Conservation (phyloP, 306 rosid genomes). For the Prunus armeniaca region DNA sequence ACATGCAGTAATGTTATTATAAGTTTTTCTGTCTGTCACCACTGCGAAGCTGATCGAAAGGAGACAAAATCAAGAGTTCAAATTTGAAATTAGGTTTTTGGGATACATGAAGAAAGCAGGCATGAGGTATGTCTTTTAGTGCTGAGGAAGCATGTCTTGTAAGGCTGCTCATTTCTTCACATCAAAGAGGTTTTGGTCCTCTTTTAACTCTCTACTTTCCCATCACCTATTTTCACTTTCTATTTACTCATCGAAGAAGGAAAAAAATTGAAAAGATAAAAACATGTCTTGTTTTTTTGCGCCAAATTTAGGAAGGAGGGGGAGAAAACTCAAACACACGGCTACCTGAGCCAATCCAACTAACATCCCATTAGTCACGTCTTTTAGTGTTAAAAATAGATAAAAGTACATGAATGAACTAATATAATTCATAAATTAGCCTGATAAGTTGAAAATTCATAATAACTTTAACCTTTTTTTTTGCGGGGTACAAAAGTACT, state of each 20-base stretch:
- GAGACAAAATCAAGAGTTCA: background rate
- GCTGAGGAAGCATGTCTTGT: background rate
- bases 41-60: background rate
- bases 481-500: no score
- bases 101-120: background rate
- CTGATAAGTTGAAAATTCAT: no score
- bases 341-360: rapidly evolving
- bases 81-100: conserved; percentile 1
- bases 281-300: no score
- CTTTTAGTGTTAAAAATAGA: no score
- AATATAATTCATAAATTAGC: no score
- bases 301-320: no score
- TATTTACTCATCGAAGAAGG: background rate
- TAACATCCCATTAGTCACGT: no score
- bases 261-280: background rate
- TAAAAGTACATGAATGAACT: no score
- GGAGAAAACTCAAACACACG: no score
- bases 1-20: background rate
- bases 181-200: background rate
- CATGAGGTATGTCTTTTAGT: background rate
- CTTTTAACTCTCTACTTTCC: background rate
- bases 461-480: no score
- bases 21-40: background rate
- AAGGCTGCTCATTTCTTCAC: background rate
- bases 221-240: background rate